phyloP scores from a whole-genome alignment of 169 alveolate species.

The Cryptosporidium meleagridis region DNA sequence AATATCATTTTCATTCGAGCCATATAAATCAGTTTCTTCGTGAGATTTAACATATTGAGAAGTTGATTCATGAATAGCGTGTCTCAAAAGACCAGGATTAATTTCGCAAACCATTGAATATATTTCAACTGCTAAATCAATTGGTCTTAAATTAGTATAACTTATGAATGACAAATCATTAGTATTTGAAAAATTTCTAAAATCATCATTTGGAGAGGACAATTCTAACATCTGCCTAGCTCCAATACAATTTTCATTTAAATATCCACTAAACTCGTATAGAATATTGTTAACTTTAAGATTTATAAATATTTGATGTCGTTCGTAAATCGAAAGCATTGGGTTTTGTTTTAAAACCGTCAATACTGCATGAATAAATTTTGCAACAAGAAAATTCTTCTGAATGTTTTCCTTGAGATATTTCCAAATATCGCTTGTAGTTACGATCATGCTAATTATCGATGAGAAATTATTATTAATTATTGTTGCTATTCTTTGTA shows the following conservation, averaged over 20 bases:
- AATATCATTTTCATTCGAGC: neutral
- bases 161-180: neutral
- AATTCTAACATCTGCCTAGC: conserved; percentile 58
- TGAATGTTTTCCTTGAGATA: conserved; percentile 56
- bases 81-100: conserved; percentile 61
- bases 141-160: conserved; percentile 31
- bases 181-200: neutral
- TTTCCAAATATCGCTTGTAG: conserved; percentile 67
- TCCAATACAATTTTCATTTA: conserved; percentile 60
- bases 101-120: conserved; percentile 69
- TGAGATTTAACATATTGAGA: conserved; percentile 11
- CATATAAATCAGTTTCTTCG: neutral
- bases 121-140: conserved; percentile 60
- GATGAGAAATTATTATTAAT: conserved; percentile 79
- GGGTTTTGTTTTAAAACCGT: conserved; percentile 67
- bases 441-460: conserved; percentile 78
- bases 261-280: conserved; percentile 49
- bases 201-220: neutral
- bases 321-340: conserved; percentile 60
- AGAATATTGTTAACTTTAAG: conserved; percentile 44
- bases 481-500: conserved; percentile 79
- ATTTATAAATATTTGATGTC: conserved; percentile 56
- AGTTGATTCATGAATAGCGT: conserved; percentile 65
- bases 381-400: conserved; percentile 68
- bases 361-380: conserved; percentile 64